These are phyloP conservation scores for Aurantiochytrium sp. DNA, from an alignment of 108 stramenopile genomes.

Conservation along the genomic window DNA sequence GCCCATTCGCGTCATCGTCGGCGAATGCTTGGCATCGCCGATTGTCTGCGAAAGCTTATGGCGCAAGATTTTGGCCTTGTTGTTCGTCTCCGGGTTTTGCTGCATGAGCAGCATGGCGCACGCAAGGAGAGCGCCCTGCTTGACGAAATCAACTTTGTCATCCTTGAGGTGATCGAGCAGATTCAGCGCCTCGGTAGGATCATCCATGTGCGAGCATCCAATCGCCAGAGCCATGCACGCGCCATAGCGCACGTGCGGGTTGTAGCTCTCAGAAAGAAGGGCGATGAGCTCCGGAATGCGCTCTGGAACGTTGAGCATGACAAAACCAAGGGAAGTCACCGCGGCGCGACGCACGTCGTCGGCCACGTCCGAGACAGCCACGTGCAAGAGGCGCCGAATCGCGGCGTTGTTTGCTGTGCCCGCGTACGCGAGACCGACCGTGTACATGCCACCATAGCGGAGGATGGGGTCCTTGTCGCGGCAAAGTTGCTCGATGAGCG, in stretches of 20 bases:
- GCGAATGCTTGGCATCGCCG: conserved; percentile 64
- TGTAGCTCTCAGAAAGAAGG: conserved; percentile 93
- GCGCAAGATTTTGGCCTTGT: conserved; percentile 36
- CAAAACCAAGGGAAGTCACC: conserved; percentile 90
- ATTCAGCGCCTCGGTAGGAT: conserved; percentile 74
- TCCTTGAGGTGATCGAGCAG: conserved; percentile 96
- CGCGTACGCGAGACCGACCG: conserved; percentile 89
- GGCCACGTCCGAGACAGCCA: conserved; percentile 92
- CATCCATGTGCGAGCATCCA: conserved; percentile 90
- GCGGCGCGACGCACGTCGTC: conserved; percentile 98
- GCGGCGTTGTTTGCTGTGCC: conserved; percentile 94
- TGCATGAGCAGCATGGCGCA: conserved; percentile 98
- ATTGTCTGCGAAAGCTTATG: conserved; percentile 67
- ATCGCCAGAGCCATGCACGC: conserved; percentile 98
- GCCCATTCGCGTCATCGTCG: conserved; percentile 87
- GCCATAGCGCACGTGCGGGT: conserved; percentile 97
- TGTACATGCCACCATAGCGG: conserved; percentile 94
- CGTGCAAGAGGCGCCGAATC: conserved; percentile 86
- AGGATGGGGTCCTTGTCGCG: conserved; percentile 92
- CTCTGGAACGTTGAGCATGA: conserved; percentile 89
- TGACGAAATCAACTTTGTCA: conserved; percentile 93
- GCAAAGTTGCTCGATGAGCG: conserved; percentile 81
- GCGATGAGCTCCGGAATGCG: conserved; percentile 82
- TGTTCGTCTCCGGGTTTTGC: conserved; percentile 63
- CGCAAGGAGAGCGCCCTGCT: conserved; percentile 92